Conservation (phyloP, 1,284 basidiomycete genomes). For the Cryptococcus depauperatus region DNA sequence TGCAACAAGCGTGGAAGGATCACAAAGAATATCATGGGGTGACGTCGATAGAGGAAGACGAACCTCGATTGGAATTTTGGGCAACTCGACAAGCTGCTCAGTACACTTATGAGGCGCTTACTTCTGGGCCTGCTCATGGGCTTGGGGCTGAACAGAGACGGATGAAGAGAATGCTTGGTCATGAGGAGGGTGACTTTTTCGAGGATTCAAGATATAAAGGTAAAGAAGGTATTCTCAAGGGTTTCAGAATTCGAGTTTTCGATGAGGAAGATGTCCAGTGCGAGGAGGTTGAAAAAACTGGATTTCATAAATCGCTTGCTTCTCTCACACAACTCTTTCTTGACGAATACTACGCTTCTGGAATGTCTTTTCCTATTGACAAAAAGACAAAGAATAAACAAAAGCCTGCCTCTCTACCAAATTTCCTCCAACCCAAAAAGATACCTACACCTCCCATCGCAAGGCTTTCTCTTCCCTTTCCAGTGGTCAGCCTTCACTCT, state of each 20-base stretch:
- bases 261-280: conserved; percentile 10
- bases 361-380: not conserved
- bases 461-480: conserved; percentile 31
- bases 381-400: not conserved
- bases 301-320: conserved; percentile 25
- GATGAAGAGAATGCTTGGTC: conserved; percentile 33
- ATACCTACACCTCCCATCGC: conserved; percentile 35
- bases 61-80: conserved; percentile 54
- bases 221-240: conserved; percentile 21
- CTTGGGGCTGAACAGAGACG: conserved; percentile 36
- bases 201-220: conserved; percentile 37
- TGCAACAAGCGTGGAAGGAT: conserved; percentile 12
- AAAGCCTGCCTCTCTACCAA: conserved; percentile 14
- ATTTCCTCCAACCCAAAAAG: conserved; percentile 30
- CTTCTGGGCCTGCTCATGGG: conserved; percentile 26
- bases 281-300: conserved; percentile 1
- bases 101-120: conserved; percentile 34
- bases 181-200: conserved; percentile 39
- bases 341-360: conserved; percentile 17
- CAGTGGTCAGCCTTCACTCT: conserved; percentile 51
- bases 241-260: conserved; percentile 28
- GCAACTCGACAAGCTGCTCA: conserved; percentile 64
- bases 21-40: not conserved
- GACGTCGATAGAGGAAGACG: not conserved
- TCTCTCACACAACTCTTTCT: conserved; percentile 20